Percentiles rank a stretch among this genome's conserved stretches.
Evolutionary conservation across 2,329 filamentous ascomycete genomes (phyloP).

Genomic region (Penicillium sp.): DNA sequence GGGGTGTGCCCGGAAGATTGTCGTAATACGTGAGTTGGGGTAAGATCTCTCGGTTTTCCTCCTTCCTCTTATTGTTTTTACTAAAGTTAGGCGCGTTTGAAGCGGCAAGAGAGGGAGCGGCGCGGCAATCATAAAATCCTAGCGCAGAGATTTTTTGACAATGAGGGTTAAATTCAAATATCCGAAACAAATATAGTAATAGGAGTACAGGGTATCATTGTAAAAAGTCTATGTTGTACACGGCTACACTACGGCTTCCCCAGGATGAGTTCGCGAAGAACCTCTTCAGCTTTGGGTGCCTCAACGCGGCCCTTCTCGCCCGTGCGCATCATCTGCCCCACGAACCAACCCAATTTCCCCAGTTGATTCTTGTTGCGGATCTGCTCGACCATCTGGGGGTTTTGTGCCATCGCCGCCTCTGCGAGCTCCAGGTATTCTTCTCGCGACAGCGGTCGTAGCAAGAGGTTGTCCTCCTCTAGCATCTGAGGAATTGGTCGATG

Average conservation of each 20-base stretch:
- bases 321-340: conserved; percentile 69
- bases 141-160: not conserved
- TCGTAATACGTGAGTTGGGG: conserved; percentile 13
- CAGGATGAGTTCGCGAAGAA: conserved; percentile 56
- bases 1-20: conserved; percentile 9
- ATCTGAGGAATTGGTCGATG: conserved; percentile 55
- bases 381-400: conserved; percentile 62
- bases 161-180: not conserved
- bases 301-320: conserved; percentile 66
- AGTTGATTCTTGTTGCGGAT: conserved; percentile 63
- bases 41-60: not conserved
- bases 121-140: not conserved
- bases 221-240: conserved; percentile 12
- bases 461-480: conserved; percentile 61
- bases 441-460: conserved; percentile 58
- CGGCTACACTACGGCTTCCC: conserved; percentile 14
- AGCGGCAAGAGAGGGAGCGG: not conserved
- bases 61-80: not conserved
- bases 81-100: conserved; percentile 4
- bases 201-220: conserved; percentile 30
- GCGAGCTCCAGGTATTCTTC: conserved; percentile 62
- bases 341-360: conserved; percentile 70
- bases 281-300: conserved; percentile 60
- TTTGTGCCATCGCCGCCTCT: conserved; percentile 56
- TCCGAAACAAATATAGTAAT: not conserved